Percentiles rank a stretch among this genome's conserved stretches.
These are phyloP conservation scores for Ophiostoma ips DNA, from an alignment of 2,329 filamentous ascomycete species.

Conservation along the genomic window DNA sequence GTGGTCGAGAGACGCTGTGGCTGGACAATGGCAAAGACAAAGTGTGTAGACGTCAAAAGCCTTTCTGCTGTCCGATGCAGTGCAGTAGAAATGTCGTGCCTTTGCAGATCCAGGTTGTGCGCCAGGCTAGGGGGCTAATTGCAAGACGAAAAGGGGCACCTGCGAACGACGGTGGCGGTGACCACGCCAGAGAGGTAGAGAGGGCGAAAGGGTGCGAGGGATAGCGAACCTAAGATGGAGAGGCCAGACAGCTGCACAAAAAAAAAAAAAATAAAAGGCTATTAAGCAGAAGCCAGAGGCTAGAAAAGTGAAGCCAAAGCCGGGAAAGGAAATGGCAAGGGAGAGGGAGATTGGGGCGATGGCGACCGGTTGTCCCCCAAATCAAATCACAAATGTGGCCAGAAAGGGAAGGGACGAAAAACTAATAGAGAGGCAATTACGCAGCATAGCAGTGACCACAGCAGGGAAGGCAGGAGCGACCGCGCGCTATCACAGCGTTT, in stretches of 20 bases:
- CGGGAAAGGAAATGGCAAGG: neutral
- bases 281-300: neutral
- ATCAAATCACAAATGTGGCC: neutral
- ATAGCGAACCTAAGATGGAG: no score
- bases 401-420: slow-evolving; percentile 2
- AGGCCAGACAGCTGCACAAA: no score
- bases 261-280: neutral
- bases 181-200: neutral
- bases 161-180: neutral
- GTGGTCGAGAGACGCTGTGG: neutral
- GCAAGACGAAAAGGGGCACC: neutral
- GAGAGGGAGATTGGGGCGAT: neutral
- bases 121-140: slow-evolving; percentile 1
- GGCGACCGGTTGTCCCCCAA: neutral
- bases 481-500: neutral
- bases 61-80: no score
- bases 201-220: no score
- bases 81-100: neutral
- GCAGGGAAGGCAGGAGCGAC: slow-evolving; percentile 1
- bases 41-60: neutral
- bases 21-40: neutral
- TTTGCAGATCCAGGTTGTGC: neutral
- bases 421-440: neutral
- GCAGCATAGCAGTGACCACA: neutral
- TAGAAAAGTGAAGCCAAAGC: neutral